Evolutionary conservation across 306 rosid species (phyloP), one percentile per base, ranked within the genome.

Genomic region (Urtica urens): DNA sequence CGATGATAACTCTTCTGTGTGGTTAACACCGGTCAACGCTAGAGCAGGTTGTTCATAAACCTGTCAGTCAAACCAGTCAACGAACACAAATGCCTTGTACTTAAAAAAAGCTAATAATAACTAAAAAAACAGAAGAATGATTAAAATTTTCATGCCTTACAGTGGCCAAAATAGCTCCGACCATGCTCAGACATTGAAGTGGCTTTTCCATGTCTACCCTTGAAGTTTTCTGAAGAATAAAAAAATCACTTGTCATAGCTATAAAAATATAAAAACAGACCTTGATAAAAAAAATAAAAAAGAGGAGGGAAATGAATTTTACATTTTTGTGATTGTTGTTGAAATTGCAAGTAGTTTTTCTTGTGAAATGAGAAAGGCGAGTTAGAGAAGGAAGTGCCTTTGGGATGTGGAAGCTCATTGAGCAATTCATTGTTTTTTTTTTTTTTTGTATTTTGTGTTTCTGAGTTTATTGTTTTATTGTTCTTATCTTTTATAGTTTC

Each of bases 11-110:
- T 82, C 85, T 62, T 51, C 79, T 47, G 51, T 76, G 46, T 72
- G 47, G 37, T 90, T 84, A 49, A 58, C 77, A 22, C 97, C 95
- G 1, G 95, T 90, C 2, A 79, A 84, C 12, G 79, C 99, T 28
- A 62, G 60, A 21, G 83, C 95, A 66, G 94, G 85, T 55, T 70
- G 77, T 66, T 78, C 92, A 33, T 62, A 62, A 86, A 78, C 64
- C 25, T 38, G 15, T 6, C 3, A 51, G 18, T 39, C 19, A 39
- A 18, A 18, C 44, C 44, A 15, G 2, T 2, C n/a, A 38, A 38
- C n/a, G 1, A 28, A 44, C 3, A 33, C 7, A 33, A 10, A 29
- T 10, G 12, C 11, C 14, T 2, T 3, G 15, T 0, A 24, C 12
- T 7, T 10, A 46, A 29, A 17, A 21, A 23, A 5, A 53, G 18